Conservation (phyloP, 1,284 basidiomycete species). For the Cystobasidium pallidum region DNA sequence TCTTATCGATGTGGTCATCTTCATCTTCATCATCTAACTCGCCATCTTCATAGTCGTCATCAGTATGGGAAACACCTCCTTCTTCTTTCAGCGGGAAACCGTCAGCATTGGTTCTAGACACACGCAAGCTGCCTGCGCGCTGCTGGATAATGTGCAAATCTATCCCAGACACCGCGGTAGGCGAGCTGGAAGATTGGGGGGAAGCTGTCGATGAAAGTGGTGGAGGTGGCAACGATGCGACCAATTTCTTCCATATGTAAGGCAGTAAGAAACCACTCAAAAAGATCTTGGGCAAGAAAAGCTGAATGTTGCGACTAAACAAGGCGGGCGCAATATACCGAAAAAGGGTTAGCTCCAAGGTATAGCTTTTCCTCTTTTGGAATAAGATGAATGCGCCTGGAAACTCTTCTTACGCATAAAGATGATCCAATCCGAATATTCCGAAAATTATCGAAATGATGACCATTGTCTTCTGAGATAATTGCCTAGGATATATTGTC, state of each 20-base stretch:
- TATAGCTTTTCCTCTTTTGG: no score
- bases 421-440: constrained; percentile 21
- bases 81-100: no score
- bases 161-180: no score
- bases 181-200: no score
- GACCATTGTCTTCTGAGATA: constrained; percentile 1
- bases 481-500: neutral
- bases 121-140: no score
- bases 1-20: constrained; percentile 6
- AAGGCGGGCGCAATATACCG: no score
- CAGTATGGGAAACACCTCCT: neutral
- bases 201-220: neutral
- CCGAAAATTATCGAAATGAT: constrained; percentile 5
- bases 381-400: no score
- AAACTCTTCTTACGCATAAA: constrained; percentile 11
- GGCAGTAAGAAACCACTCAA: neutral
- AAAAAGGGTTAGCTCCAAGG: neutral
- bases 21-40: constrained; percentile 8
- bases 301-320: constrained; percentile 17
- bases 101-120: no score
- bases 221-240: neutral
- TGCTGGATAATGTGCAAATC: no score
- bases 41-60: neutral
- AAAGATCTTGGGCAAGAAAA: constrained; percentile 22
- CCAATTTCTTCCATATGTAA: neutral